Evolutionary conservation across 768 basidiomycete species (phyloP).

Genomic region (Lactarius sanguifluus): DNA sequence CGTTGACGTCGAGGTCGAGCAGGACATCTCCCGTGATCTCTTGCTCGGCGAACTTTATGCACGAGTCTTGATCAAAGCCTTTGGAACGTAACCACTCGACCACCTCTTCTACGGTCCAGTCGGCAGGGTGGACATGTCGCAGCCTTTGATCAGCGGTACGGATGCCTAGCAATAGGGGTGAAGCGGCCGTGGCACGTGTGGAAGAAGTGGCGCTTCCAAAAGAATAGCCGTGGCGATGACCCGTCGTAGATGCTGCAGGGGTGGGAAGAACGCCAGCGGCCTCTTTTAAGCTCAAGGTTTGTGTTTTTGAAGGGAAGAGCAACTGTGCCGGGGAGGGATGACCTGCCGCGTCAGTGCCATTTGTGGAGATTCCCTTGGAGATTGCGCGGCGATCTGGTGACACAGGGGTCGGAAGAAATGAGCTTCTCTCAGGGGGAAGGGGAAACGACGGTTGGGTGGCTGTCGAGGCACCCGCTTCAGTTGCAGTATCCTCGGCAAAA

Average conservation of each 20-base stretch:
- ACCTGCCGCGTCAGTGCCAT: not conserved
- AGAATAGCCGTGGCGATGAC: conserved; percentile 31
- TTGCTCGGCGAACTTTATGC: conserved; percentile 91
- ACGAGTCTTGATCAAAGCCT: conserved; percentile 82
- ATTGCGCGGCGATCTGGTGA: conserved; percentile 32
- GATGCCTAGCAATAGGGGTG: not conserved
- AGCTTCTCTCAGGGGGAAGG: conserved; percentile 26
- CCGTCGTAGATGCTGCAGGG: conserved; percentile 34
- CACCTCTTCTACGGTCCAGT: conserved; percentile 90
- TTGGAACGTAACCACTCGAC: conserved; percentile 82
- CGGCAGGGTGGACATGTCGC: conserved; percentile 49
- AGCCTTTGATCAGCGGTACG: conserved; percentile 26
- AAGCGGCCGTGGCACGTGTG: conserved; percentile 4
- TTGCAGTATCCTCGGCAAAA: conserved; percentile 3
- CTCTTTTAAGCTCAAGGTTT: conserved; percentile 29
- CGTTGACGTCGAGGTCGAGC: conserved; percentile 86
- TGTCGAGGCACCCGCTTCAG: conserved; percentile 33
- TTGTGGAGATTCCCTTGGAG: conserved; percentile 15
- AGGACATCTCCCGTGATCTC: conserved; percentile 98
- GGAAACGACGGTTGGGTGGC: conserved; percentile 36
- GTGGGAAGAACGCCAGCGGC: conserved; percentile 37
- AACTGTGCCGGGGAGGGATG: conserved; percentile 14
- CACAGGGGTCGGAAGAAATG: conserved; percentile 31
- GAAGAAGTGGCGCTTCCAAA: conserved; percentile 25
- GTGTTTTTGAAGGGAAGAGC: conserved; percentile 20